Percentiles rank a stretch among this genome's conserved stretches.
phyloP scores from a whole-genome alignment of 352 stramenopile species.

The Sclerospora graminicola region DNA sequence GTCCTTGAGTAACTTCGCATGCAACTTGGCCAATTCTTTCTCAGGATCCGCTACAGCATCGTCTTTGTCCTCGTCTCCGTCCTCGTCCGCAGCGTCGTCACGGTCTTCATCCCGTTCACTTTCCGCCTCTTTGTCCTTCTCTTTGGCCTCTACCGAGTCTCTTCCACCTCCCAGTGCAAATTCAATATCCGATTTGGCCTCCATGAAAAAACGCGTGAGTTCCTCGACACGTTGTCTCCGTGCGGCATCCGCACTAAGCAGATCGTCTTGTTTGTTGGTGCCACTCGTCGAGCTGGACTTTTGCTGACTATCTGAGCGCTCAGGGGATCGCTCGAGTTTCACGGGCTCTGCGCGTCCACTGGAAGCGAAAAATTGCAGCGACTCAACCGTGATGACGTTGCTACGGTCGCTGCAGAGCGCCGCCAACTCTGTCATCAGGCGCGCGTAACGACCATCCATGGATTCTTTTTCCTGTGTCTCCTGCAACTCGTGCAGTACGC shows the following conservation, averaged over 20 bases:
- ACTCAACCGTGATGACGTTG: constrained; percentile 67
- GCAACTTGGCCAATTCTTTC: constrained; percentile 31
- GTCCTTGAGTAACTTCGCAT: constrained; percentile 50
- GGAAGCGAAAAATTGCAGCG: constrained; percentile 54
- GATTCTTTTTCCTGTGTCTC: constrained; percentile 69
- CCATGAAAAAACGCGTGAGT: constrained; percentile 84
- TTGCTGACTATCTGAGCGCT: constrained; percentile 19
- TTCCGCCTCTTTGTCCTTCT: constrained; percentile 60
- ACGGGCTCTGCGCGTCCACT: constrained; percentile 51
- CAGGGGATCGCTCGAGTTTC: constrained; percentile 59
- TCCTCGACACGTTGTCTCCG: constrained; percentile 77
- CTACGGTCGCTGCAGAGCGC: constrained; percentile 62
- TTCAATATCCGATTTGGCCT: constrained; percentile 85
- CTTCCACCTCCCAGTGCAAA: constrained; percentile 66
- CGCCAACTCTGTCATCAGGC: constrained; percentile 66
- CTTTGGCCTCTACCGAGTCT: constrained; percentile 57
- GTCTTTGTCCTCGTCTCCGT: constrained; percentile 52
- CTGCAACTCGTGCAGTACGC: constrained; percentile 69
- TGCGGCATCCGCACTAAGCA: constrained; percentile 65
- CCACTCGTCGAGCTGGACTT: constrained; percentile 18
- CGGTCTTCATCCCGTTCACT: constrained; percentile 57
- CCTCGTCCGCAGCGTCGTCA: constrained; percentile 28
- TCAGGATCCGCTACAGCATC: constrained; percentile 29
- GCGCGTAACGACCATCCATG: constrained; percentile 54
- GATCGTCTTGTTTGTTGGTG: constrained; percentile 43